Conservation (phyloP, 768 basidiomycete genomes). For the Cubamyces lactineus region DNA sequence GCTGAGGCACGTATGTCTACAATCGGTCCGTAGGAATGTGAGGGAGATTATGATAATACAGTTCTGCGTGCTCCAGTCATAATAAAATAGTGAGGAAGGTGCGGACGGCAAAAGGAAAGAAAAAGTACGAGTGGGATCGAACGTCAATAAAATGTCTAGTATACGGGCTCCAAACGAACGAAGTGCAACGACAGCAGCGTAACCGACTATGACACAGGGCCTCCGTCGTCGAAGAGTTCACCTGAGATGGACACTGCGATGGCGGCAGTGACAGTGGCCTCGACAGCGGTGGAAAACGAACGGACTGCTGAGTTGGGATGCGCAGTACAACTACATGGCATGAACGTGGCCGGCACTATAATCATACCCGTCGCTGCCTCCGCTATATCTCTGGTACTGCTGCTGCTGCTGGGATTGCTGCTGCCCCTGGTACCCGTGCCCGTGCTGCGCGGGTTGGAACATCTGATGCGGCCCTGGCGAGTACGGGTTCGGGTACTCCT, state of each 20-base stretch:
- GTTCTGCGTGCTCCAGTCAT: constrained; percentile 17
- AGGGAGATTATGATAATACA: constrained; percentile 23
- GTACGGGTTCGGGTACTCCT: constrained; percentile 22
- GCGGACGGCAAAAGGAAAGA: not conserved
- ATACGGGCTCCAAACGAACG: not conserved
- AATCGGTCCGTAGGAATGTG: constrained; percentile 12
- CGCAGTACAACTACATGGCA: constrained; percentile 31
- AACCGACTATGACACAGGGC: not conserved
- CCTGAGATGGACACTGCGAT: not conserved
- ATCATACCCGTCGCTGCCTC: constrained; percentile 28
- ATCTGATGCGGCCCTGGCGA: constrained; percentile 20
- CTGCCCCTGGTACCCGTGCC: not conserved
- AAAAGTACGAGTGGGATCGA: constrained; percentile 2
- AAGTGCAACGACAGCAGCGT: constrained; percentile 4
- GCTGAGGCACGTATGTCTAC: constrained; percentile 14
- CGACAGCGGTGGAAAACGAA: constrained; percentile 6
- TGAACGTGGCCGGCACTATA: constrained; percentile 31
- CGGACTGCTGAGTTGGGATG: not conserved
- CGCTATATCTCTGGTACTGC: constrained; percentile 22
- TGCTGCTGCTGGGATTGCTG: constrained; percentile 20
- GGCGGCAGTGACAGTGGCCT: not conserved
- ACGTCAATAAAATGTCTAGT: not conserved
- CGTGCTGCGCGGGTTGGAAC: constrained; percentile 16
- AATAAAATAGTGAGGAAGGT: constrained; percentile 10
- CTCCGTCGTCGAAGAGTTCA: no score